Percentiles rank a stretch among this genome's conserved stretches.
phyloP scores from a whole-genome alignment of 2,329 filamentous ascomycete species.

The Epichloe festucae region DNA sequence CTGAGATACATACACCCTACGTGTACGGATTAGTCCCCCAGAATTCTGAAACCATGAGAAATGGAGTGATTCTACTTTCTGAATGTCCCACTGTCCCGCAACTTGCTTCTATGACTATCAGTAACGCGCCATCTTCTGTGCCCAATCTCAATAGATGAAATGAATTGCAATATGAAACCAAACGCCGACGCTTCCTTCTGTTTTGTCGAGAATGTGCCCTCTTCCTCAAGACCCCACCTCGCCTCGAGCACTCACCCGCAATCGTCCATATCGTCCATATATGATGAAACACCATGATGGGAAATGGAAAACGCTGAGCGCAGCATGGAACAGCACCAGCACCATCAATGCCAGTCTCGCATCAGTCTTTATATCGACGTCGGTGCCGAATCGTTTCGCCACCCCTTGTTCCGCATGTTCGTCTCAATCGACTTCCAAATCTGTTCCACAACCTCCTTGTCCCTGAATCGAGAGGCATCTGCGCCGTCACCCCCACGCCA shows the following conservation, averaged over 20 bases:
- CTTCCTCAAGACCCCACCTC: neutral
- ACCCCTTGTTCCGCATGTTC: constrained; percentile 76
- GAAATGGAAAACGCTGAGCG: too few species aligned
- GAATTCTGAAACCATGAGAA: too few species aligned
- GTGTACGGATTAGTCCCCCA: too few species aligned
- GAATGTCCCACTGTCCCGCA: too few species aligned
- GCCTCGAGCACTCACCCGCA: neutral
- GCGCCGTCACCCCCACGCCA: constrained; percentile 47
- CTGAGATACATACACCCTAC: too few species aligned
- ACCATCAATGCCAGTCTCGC: neutral
- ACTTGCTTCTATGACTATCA: too few species aligned
- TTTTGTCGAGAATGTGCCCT: neutral
- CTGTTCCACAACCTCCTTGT: constrained; percentile 82
- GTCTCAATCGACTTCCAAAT: constrained; percentile 85
- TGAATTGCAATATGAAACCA: neutral
- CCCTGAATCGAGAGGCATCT: constrained; percentile 57
- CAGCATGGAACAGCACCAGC: too few species aligned
- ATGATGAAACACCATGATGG: too few species aligned
- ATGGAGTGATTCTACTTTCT: too few species aligned
- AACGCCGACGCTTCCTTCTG: constrained; percentile 3
- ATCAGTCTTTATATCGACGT: constrained; percentile 28
- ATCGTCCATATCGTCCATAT: too few species aligned
- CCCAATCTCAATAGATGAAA: too few species aligned
- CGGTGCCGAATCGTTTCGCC: constrained; percentile 60
- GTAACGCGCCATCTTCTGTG: too few species aligned